These are phyloP conservation scores for Puccinellia tenuiflora DNA, from an alignment of 176 grass and related monocot genomes.

Conservation along the genomic window DNA sequence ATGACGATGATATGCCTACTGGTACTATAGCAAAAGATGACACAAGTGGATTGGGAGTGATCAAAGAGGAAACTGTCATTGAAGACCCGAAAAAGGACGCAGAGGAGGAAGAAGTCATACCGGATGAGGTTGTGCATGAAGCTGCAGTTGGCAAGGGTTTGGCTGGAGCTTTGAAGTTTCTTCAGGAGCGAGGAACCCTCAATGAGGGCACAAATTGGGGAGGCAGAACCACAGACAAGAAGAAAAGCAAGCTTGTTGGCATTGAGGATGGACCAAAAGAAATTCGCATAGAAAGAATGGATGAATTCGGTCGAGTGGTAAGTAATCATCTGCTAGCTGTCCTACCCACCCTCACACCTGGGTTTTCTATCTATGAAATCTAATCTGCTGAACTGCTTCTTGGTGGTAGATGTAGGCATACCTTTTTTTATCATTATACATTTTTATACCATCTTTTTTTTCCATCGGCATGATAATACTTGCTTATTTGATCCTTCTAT, in stretches of 20 bases:
- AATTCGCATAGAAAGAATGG: conserved; percentile 70
- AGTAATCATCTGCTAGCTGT: conserved; percentile 6
- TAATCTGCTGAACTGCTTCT: background rate
- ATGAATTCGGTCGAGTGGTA: conserved; percentile 93
- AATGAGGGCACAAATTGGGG: conserved; percentile 80
- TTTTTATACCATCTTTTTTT: background rate
- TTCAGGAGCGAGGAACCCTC: conserved; percentile 68
- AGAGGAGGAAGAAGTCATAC: conserved; percentile 52
- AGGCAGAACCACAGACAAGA: conserved; percentile 85
- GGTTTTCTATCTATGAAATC: background rate
- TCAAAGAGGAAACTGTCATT: conserved; percentile 32
- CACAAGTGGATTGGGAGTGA: conserved; percentile 19
- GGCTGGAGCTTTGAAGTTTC: conserved; percentile 68
- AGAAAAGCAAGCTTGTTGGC: conserved; percentile 83
- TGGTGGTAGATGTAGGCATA: background rate
- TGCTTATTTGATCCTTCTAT: background rate
- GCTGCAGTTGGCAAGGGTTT: conserved; percentile 74
- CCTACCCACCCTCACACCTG: background rate
- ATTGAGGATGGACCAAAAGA: conserved; percentile 69
- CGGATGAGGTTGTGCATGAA: conserved; percentile 75
- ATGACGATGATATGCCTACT: conserved; percentile 40
- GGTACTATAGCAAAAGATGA: conserved; percentile 37
- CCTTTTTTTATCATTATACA: background rate
- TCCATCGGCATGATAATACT: background rate
- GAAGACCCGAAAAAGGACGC: conserved; percentile 24